Evolutionary conservation across 371 early-diverging fungal species (phyloP), one percentile per base, ranked within the genome.

Genomic region (Rhizopus sp.): DNA sequence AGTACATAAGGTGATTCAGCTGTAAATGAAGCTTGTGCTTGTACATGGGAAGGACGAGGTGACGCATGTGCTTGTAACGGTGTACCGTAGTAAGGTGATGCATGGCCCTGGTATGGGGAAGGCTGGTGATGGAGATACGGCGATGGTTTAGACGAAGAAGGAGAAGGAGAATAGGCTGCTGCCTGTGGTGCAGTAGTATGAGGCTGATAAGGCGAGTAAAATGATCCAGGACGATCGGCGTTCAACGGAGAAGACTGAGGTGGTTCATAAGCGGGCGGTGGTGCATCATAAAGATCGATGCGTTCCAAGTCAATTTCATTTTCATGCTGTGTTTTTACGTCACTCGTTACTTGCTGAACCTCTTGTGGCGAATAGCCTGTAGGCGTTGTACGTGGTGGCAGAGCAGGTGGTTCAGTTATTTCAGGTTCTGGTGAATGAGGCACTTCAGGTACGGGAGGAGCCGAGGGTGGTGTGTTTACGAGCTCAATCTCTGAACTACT

Each of bases 201-300:
- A 4, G 60, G 38, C 46, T 59, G 69, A 33, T 62, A 65, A 45
- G 69, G 69, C 16, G 17, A 16, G 34, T 40, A 9, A 46, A n/a
- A 53, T 47, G 38, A 41, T 23, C 50, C 23, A 3, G 30, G 50
- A 7, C 30, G 40, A 45, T 60, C 61, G 3, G 64, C 55, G 30
- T 60, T 55, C 15, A 55, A 47, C 9, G 59, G 60, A 35, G 60
- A 53, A 4, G 37, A 51, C 32, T 16, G 39, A 32, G 60, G 56
- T 0, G 42, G 59, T 13, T 60, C 57, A 49, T 76, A 76, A 32
- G 76, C 73, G 9, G 71, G 71, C 34, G 77, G 77, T 9, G 77
- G 77, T 2, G 63, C 67, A 51, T 73, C 77, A 50, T 73, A 76
- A 2, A 76, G 51, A 51, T 76, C 76, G 32, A 68, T 31, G 34